Percentiles rank a stretch among this genome's conserved stretches.
Conservation (phyloP, 2,329 filamentous ascomycete species). For the Atkinsonella texensis region DNA sequence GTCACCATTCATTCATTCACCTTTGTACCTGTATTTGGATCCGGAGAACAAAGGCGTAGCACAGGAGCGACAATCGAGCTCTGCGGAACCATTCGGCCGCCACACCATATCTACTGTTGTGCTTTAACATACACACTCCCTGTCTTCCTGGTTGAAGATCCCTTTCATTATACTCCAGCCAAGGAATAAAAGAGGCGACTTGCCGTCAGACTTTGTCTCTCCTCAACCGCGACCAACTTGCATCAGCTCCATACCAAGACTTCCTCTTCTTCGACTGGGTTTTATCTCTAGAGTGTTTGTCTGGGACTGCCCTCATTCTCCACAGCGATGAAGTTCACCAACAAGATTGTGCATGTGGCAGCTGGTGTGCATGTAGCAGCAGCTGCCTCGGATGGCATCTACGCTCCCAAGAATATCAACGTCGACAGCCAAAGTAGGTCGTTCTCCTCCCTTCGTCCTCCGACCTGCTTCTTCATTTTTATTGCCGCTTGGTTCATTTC, state of each 20-base stretch:
- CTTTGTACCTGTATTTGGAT: too few species aligned
- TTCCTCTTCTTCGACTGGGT: not conserved
- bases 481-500: too few species aligned
- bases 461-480: not conserved
- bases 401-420: conserved; percentile 27
- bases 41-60: too few species aligned
- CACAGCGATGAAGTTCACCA: conserved; percentile 14
- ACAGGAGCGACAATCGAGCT: too few species aligned
- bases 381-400: conserved; percentile 14
- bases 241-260: not conserved
- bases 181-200: not conserved
- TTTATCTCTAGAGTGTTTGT: not conserved
- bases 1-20: too few species aligned
- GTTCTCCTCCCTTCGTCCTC: not conserved
- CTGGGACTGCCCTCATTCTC: too few species aligned
- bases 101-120: too few species aligned
- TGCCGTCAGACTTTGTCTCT: not conserved
- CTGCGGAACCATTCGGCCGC: too few species aligned
- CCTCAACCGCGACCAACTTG: not conserved
- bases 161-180: not conserved
- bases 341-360: conserved; percentile 12
- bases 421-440: conserved; percentile 23
- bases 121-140: too few species aligned
- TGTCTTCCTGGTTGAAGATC: conserved; percentile 6
- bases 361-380: conserved; percentile 14